Conservation (phyloP, 257 asterid genomes). For the Fraxinus pennsylvanica region DNA sequence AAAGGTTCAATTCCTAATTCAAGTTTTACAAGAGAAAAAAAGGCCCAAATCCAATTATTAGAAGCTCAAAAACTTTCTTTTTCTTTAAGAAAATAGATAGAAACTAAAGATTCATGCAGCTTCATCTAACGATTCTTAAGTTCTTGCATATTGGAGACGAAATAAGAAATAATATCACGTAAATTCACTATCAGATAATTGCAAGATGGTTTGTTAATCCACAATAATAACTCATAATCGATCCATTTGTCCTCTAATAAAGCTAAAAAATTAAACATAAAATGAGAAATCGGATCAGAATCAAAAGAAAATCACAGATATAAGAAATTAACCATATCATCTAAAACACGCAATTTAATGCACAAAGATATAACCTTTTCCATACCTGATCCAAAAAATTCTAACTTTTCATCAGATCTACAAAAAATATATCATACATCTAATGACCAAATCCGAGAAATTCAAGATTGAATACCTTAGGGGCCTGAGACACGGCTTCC, state of each 20-base stretch:
- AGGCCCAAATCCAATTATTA: neutral
- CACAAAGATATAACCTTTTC: neutral
- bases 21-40: neutral
- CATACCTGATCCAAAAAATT: slow-evolving; percentile 28
- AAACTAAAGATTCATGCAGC: neutral
- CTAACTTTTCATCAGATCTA: slow-evolving; percentile 31
- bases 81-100: neutral
- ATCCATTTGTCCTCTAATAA: neutral
- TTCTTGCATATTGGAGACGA: neutral
- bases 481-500: slow-evolving; percentile 43
- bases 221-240: neutral
- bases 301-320: neutral
- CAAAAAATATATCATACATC: neutral
- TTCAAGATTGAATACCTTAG: slow-evolving; percentile 39
- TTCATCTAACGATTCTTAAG: neutral
- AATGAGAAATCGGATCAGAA: neutral
- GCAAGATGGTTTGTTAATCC: neutral
- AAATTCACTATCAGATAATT: neutral
- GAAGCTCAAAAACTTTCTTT: neutral
- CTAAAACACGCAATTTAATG: neutral
- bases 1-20: neutral
- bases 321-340: neutral
- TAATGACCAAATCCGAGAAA: neutral
- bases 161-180: neutral
- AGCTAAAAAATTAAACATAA: neutral